These are phyloP conservation scores for Acaromyces ingoldii DNA, from an alignment of 1,284 basidiomycete genomes.

Conservation along the genomic window DNA sequence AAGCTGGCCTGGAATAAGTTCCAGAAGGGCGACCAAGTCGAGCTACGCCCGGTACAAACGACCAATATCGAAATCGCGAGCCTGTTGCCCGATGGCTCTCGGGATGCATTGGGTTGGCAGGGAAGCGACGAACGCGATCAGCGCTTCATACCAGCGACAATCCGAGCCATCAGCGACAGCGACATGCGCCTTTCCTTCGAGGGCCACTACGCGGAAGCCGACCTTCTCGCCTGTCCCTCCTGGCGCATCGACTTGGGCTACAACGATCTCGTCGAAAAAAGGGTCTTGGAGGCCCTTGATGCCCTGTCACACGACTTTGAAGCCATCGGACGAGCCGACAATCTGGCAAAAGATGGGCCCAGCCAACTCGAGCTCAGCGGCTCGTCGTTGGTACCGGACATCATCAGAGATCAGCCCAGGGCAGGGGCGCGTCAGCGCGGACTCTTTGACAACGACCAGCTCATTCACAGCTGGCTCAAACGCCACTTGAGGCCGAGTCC, in stretches of 20 bases:
- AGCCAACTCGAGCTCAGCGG: no score
- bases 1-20: conserved; percentile 10
- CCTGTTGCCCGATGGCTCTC: no score
- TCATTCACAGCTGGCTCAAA: conserved; percentile 51
- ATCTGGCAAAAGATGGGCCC: no score
- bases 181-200: conserved; percentile 38
- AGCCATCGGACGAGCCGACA: conserved; percentile 2
- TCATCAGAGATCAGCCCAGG: no score
- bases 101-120: no score
- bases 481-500: conserved; percentile 57
- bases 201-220: conserved; percentile 24
- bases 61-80: no score
- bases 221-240: conserved; percentile 32
- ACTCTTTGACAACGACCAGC: conserved; percentile 58
- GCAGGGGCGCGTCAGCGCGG: conserved; percentile 55
- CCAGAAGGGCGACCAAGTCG: conserved; percentile 9
- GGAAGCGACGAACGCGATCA: no score
- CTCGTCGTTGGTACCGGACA: no score
- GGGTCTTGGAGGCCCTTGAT: conserved; percentile 67
- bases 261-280: conserved; percentile 64
- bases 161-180: conserved; percentile 27
- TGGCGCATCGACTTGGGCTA: conserved; percentile 65
- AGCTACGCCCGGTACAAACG: neutral
- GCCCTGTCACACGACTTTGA: conserved; percentile 61
- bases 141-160: conserved; percentile 8